Evolutionary conservation across 148 eudicot genomes (phyloP).

Genomic region (Vaccinium myrtillus): DNA sequence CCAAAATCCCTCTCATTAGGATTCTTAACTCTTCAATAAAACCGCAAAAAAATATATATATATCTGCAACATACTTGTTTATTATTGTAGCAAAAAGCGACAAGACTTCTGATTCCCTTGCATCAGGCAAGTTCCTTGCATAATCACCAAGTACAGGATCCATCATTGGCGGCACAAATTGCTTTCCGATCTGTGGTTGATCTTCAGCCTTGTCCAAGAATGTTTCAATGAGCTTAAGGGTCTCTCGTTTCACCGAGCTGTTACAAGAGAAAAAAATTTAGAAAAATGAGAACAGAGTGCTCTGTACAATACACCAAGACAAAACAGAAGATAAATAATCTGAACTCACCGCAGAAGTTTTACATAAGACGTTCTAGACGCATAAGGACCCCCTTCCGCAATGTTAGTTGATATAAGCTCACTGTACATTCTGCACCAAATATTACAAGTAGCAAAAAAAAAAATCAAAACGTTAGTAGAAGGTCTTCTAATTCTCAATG

Average conservation of each 20-base stretch:
- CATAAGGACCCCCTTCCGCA: constrained; percentile 88
- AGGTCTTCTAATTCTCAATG: background rate
- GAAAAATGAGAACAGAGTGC: constrained; percentile 10
- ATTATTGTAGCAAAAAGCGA: constrained; percentile 96
- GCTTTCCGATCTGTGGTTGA: constrained; percentile 91
- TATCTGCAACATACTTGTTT: constrained; percentile 60
- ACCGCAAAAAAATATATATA: background rate
- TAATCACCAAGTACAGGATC: constrained; percentile 98
- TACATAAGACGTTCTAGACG: constrained; percentile 80
- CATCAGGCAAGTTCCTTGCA: constrained; percentile 96
- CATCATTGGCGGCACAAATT: constrained; percentile 99
- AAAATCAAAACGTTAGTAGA: background rate
- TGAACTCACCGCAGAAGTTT: constrained; percentile 79
- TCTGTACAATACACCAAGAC: background rate
- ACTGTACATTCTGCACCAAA: constrained; percentile 83
- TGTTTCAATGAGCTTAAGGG: constrained; percentile 93
- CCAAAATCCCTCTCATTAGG: background rate
- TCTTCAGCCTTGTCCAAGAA: constrained; percentile 98
- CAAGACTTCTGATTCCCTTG: constrained; percentile 96
- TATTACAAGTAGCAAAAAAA: constrained; percentile 11
- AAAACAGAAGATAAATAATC: background rate
- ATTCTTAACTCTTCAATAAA: background rate
- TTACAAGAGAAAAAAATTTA: constrained; percentile 16
- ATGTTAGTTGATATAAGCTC: constrained; percentile 90
- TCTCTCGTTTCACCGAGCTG: constrained; percentile 97